Base-by-base conservation (phyloP, 805 yeast species). In the Zygoascus bituminiphila region DNA sequence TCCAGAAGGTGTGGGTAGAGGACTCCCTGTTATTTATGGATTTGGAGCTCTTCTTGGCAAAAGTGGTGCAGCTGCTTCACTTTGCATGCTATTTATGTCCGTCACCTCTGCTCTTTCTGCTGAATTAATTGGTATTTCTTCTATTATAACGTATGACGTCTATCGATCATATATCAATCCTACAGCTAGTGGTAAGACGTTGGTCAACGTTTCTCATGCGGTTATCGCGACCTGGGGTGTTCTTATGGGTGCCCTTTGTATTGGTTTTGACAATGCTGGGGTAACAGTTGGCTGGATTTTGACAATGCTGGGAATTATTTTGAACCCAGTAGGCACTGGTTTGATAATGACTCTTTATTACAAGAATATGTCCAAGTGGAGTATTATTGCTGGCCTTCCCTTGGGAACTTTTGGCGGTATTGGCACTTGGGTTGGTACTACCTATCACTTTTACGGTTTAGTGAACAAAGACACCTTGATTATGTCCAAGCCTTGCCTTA, bases 21-120 rank as follows among this genome's bases (percentile, higher is more conserved):
- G 96, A 26, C 70, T 88, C 41, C 62, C 63, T 1, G 57, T 66
- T 5, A 86, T 86, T 5, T 77, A 77, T 54, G 83, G 95, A 29
- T 93, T 95, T 1, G 83, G 79, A 42, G 87, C 95, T 0, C 67
- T 88, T 35, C 71, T 88, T 67, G 96, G 96, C 46, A 82, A 74
- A 55, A 86, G 91, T 59, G 96, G 96, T 52, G 95, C 94, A 4
- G 89, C 79, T 41, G 88, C 89, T 29, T 75, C 88, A 7, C 72
- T 88, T 53, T 64, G 87, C 26, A 69, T 88, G 72, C 77, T 87
- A 6, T 88, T 88, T 66, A 84, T 86, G 89, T 95, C 96, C 24
- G 91, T 84, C 41, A 88, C 96, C 0, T 83, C 93, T 39, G 95
- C 96, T 22, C 79, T 86, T 77, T 84, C 94, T 24, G 91, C 96